Base-by-base conservation (phyloP, 192 early-diverging fungal species). In the Funneliformis mosseae region DNA sequence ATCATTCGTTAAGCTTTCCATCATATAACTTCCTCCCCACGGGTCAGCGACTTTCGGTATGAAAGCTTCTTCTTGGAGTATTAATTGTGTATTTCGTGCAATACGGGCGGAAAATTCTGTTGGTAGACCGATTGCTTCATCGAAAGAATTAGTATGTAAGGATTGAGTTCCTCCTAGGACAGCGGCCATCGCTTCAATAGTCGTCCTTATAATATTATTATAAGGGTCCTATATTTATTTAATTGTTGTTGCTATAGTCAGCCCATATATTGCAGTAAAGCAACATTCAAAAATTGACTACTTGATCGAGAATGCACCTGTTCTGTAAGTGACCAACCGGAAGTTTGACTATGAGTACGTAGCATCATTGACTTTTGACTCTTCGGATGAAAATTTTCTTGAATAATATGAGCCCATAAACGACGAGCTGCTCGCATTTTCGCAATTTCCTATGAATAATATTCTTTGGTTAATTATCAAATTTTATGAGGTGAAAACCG, bases 11-110 rank as follows among this genome's bases (percentile, higher is more conserved):
- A 96, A 86, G 5, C 91, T 91, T 88, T 96, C 95, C 95, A 96
- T 96, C 93, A 96, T 93, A 83, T 95, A 96, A 23, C 93, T 95
- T 28, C 95, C 95, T 5, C 93, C 95, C 95, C 95, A 96, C 3
- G 95, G 95, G 77, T 96, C 95, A 33, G 95, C 95, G 8, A 96
- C 95, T 83, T 92, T 93, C 16, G 95, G 94, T 42, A 96, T 96
- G 55, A 89, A 88, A 7, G 95, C 94, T 81, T 96, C 95, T 74
- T 93, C 94, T 80, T 96, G 95, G 76, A 96, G 81, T 70, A 96
- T 96, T 64, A 96, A 80, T 89, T 96, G 95, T 7, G 95, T 96
- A 88, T 96, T 96, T 82, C 95, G 88, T 11, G 95, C 95, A 85
- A 96, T 95, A 63, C 95, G 91, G 4, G 95, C 93, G 78, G 89